These are phyloP conservation scores for Pulveroboletus sp. DNA, from an alignment of 768 basidiomycete species.

Conservation along the genomic window DNA sequence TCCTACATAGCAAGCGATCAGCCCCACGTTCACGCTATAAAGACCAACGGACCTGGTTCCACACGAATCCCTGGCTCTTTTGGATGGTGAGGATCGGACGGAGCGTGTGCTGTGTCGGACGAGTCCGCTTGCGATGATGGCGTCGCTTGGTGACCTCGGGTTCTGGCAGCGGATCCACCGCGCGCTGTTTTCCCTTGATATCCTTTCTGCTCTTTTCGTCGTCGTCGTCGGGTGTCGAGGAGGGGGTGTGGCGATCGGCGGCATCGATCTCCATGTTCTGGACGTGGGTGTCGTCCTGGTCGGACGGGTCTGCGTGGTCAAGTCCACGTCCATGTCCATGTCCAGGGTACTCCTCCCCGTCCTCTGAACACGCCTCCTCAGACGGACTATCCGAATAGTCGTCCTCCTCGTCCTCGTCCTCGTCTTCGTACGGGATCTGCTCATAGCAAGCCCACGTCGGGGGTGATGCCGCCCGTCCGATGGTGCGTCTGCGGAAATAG, in stretches of 20 bases:
- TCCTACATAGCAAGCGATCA: slow-evolving; percentile 44
- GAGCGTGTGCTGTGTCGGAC: slow-evolving; percentile 57
- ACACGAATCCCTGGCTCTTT: slow-evolving; percentile 84
- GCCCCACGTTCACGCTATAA: no score
- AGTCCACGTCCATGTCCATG: slow-evolving; percentile 26
- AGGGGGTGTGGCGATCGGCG: slow-evolving; percentile 26
- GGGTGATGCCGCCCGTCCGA: slow-evolving; percentile 79
- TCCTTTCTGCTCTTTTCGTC: slow-evolving; percentile 51
- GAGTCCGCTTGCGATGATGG: slow-evolving; percentile 52
- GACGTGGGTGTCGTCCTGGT: slow-evolving; percentile 42
- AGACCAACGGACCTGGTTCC: slow-evolving; percentile 73
- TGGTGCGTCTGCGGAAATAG: slow-evolving; percentile 61
- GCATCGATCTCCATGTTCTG: slow-evolving; percentile 57
- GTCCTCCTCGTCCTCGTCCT: slow-evolving; percentile 50
- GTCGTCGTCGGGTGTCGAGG: slow-evolving; percentile 8
- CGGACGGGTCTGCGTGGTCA: slow-evolving; percentile 24
- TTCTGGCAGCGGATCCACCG: slow-evolving; percentile 67
- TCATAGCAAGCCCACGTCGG: slow-evolving; percentile 91
- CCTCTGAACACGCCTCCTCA: slow-evolving; percentile 66
- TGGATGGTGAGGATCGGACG: slow-evolving; percentile 87
- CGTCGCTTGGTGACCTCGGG: slow-evolving; percentile 49
- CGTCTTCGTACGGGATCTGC: slow-evolving; percentile 74
- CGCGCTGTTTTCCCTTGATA: slow-evolving; percentile 79
- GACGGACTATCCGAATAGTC: slow-evolving; percentile 59
- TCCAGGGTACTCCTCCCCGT: slow-evolving; percentile 70